Conservation (phyloP, 768 basidiomycete genomes). For the Amyloporia xantha region DNA sequence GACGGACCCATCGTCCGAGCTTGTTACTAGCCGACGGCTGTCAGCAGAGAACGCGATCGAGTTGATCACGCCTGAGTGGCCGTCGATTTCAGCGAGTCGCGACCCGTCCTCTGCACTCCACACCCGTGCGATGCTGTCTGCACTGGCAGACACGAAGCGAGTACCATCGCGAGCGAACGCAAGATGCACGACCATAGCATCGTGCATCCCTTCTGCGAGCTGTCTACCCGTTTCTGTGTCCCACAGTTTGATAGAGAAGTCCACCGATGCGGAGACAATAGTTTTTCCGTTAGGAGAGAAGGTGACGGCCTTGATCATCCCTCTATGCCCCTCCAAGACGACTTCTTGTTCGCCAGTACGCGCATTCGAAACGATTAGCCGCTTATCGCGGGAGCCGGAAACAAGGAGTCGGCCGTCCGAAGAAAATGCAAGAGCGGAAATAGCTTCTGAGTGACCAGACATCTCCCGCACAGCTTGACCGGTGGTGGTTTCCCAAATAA, state of each 20-base stretch:
- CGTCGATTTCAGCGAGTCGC: conserved; percentile 15
- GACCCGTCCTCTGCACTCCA: conserved; percentile 12
- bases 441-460: conserved; percentile 16
- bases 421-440: conserved; percentile 21
- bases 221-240: too few relatives aligned
- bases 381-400: conserved; percentile 1
- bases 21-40: conserved; percentile 16
- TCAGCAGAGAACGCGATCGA: conserved; percentile 13
- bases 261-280: too few relatives aligned
- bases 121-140: too few relatives aligned
- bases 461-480: conserved; percentile 13
- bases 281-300: conserved; percentile 13
- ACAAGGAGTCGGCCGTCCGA: conserved; percentile 3
- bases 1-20: conserved; percentile 28
- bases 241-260: conserved; percentile 15
- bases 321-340: neutral
- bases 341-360: neutral
- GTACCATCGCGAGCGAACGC: too few relatives aligned
- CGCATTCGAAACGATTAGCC: conserved; percentile 7
- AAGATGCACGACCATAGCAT: too few relatives aligned
- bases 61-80: conserved; percentile 3
- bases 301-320: conserved; percentile 3
- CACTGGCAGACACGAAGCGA: too few relatives aligned
- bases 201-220: too few relatives aligned
- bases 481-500: conserved; percentile 14